Conservation (phyloP, 805 yeast genomes). For the Torulaspora microellipsoides region DNA sequence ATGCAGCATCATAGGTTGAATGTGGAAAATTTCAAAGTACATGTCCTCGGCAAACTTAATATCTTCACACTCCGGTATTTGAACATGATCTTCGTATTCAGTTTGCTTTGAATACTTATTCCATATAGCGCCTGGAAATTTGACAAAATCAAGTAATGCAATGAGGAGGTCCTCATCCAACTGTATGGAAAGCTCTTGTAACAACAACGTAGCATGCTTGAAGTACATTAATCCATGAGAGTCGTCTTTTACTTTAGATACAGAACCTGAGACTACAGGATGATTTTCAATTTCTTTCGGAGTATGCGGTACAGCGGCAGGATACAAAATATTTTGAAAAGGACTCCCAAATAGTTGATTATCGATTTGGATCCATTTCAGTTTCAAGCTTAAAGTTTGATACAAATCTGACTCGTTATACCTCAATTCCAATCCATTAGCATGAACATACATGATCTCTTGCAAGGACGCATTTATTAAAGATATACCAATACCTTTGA, state of each 20-base stretch:
- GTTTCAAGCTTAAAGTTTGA: constrained; percentile 71
- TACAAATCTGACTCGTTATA: constrained; percentile 81
- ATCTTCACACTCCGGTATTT: constrained; percentile 68
- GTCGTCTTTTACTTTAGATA: constrained; percentile 81
- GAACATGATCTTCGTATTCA: constrained; percentile 54
- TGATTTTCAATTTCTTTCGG: constrained; percentile 79
- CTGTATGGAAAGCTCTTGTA: constrained; percentile 90
- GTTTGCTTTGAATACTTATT: constrained; percentile 41
- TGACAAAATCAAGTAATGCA: constrained; percentile 73
- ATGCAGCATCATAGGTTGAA: constrained; percentile 88
- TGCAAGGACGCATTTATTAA: constrained; percentile 63
- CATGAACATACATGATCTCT: constrained; percentile 79
- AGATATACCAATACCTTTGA: constrained; percentile 87
- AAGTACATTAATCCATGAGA: constrained; percentile 85
- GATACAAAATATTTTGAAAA: constrained; percentile 84
- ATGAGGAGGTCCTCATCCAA: constrained; percentile 90
- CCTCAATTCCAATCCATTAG: constrained; percentile 73
- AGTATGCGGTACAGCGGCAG: constrained; percentile 82
- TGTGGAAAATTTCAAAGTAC: constrained; percentile 86
- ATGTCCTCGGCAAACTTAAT: constrained; percentile 60
- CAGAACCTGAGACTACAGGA: constrained; percentile 84
- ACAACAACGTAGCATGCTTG: constrained; percentile 82
- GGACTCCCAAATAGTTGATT: constrained; percentile 85
- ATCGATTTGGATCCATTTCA: constrained; percentile 94
- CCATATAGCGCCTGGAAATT: constrained; percentile 82